Evolutionary conservation across 805 yeast species (phyloP).

Genomic region (Clavispora vitiphila): DNA sequence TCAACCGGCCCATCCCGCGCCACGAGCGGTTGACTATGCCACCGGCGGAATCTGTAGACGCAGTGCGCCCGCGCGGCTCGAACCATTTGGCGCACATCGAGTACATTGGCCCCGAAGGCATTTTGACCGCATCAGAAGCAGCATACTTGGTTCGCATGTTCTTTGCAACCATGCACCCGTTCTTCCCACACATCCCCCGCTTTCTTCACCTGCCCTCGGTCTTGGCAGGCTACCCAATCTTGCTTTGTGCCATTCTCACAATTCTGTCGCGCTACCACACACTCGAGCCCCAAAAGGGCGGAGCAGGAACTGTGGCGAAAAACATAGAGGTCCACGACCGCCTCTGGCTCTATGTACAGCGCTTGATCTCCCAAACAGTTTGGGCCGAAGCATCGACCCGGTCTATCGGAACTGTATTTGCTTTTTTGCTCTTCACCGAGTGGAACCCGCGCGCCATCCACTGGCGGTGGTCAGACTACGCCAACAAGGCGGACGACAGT

Average conservation of each 20-base stretch:
- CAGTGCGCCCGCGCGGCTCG: constrained; percentile 44
- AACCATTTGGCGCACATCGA: constrained; percentile 53
- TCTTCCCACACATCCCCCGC: constrained; percentile 79
- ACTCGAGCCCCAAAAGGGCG: constrained; percentile 39
- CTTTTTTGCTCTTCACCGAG: constrained; percentile 81
- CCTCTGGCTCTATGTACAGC: constrained; percentile 80
- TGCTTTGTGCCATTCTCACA: constrained; percentile 76
- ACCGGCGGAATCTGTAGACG: constrained; percentile 35
- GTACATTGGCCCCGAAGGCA: constrained; percentile 55
- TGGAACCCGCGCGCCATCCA: constrained; percentile 97
- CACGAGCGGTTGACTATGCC: constrained; percentile 36
- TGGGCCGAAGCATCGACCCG: constrained; percentile 94
- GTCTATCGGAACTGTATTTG: constrained; percentile 79
- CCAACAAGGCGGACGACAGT: constrained; percentile 50
- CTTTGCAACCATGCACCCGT: constrained; percentile 80
- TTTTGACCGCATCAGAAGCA: constrained; percentile 63
- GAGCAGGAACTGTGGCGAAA: constrained; percentile 23
- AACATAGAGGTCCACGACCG: constrained; percentile 69
- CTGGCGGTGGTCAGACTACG: constrained; percentile 82
- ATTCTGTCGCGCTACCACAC: constrained; percentile 75
- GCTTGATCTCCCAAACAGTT: constrained; percentile 75
- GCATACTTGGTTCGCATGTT: constrained; percentile 52
- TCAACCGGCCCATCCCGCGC: constrained; percentile 3
- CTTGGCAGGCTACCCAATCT: constrained; percentile 73
- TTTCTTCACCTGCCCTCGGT: constrained; percentile 63